phyloP scores from a whole-genome alignment of 805 yeast genomes.

The Nakazawaea ambrosiae region DNA sequence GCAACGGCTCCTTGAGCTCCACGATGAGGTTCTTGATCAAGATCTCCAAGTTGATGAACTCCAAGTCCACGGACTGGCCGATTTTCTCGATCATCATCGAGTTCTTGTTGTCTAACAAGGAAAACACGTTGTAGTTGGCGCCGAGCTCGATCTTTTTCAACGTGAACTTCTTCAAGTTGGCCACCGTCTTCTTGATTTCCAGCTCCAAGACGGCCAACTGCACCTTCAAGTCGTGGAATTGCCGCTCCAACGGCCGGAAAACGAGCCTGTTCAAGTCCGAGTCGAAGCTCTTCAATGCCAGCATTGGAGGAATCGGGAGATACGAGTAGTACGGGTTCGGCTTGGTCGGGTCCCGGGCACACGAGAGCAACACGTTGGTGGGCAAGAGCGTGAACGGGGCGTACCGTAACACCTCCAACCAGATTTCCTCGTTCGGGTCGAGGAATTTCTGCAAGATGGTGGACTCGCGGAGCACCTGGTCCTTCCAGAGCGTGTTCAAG shows the following conservation, averaged over 20 bases:
- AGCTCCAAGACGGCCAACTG: slow-evolving; percentile 25
- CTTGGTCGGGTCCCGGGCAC: slow-evolving; percentile 42
- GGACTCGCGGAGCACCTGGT: slow-evolving; percentile 28
- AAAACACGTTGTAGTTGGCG: slow-evolving; percentile 49
- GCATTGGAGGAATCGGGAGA: slow-evolving; percentile 34
- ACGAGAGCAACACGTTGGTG: slow-evolving; percentile 38
- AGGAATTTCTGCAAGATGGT: slow-evolving; percentile 37
- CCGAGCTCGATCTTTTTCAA: slow-evolving; percentile 42
- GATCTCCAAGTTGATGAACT: slow-evolving; percentile 41
- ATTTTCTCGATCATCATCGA: slow-evolving; percentile 37
- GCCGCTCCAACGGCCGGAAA: slow-evolving; percentile 21
- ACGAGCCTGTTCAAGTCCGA: slow-evolving; percentile 19
- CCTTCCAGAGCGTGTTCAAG: slow-evolving; percentile 30
- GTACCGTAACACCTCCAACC: slow-evolving; percentile 36
- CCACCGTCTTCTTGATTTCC: slow-evolving; percentile 28
- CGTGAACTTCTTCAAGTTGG: slow-evolving; percentile 32
- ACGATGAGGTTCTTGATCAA: slow-evolving; percentile 31
- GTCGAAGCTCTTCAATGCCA: slow-evolving; percentile 19
- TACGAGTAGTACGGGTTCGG: slow-evolving; percentile 47
- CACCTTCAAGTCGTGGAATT: slow-evolving; percentile 13
- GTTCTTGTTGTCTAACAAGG: slow-evolving; percentile 33
- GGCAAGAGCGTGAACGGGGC: slow-evolving; percentile 37
- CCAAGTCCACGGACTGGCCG: slow-evolving; percentile 46
- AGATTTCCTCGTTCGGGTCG: slow-evolving; percentile 43
- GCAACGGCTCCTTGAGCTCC: slow-evolving; percentile 43